A percentile compares a stretch with the other conserved stretches of the same genome.
Evolutionary conservation across 768 basidiomycete species (phyloP).

Genomic region (Mycena albidolilacea): DNA sequence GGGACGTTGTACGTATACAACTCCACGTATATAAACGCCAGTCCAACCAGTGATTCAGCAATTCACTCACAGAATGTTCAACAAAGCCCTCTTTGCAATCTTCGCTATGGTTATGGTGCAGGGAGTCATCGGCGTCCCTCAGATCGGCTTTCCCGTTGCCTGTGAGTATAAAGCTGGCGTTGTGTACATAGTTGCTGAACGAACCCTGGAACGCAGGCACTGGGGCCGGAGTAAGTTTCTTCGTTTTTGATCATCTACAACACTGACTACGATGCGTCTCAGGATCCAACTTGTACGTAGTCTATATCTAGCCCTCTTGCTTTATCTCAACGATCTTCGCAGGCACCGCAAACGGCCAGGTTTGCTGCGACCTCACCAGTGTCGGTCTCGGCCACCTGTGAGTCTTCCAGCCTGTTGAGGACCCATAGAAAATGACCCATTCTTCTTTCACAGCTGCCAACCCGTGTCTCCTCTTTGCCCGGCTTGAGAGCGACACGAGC

Average conservation of each 20-base stretch:
- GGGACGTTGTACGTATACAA: constrained; percentile 1
- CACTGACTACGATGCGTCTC: constrained; percentile 19
- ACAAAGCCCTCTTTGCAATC: constrained; percentile 16
- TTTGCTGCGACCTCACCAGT: constrained; percentile 21
- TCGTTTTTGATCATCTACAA: constrained; percentile 18
- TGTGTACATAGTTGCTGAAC: constrained; percentile 17
- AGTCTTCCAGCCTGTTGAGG: constrained; percentile 17
- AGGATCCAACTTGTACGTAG: constrained; percentile 21
- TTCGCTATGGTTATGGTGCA: constrained; percentile 15
- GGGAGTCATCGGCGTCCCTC: constrained; percentile 19
- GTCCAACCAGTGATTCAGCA: constrained; percentile 11
- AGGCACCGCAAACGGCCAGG: constrained; percentile 12
- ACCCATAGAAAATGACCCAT: constrained; percentile 13
- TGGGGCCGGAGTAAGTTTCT: constrained; percentile 17
- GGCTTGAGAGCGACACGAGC: constrained; percentile 10
- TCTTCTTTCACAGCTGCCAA: constrained; percentile 17
- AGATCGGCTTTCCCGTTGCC: constrained; percentile 18
- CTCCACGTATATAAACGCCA: constrained; percentile 7
- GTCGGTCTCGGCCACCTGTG: constrained; percentile 15
- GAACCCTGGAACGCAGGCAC: constrained; percentile 16
- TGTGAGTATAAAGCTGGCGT: constrained; percentile 19
- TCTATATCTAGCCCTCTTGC: constrained; percentile 14
- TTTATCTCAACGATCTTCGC: constrained; percentile 19
- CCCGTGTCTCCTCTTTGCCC: constrained; percentile 19
- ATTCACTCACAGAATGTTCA: constrained; percentile 19